Percentiles rank a stretch among this genome's conserved stretches.
These are phyloP conservation scores for Botrytis squamosa DNA, from an alignment of 2,329 filamentous ascomycete genomes.

Conservation along the genomic window DNA sequence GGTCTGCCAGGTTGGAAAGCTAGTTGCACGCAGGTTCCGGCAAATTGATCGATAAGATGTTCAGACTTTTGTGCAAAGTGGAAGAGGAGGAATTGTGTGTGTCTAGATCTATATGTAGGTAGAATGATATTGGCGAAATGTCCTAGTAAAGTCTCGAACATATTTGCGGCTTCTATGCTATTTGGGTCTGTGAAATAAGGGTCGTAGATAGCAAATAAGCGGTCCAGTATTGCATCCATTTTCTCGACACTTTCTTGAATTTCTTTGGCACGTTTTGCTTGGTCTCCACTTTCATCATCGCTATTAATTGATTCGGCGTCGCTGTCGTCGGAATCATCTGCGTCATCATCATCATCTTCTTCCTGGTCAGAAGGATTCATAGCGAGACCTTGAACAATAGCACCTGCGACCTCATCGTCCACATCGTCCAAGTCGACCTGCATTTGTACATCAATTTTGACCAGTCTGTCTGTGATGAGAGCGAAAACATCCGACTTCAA, in stretches of 20 bases:
- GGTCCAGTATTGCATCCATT: constrained; percentile 85
- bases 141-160: constrained; percentile 75
- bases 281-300: constrained; percentile 66
- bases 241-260: constrained; percentile 84
- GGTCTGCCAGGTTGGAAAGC: constrained; percentile 64
- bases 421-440: constrained; percentile 90
- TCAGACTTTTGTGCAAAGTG: constrained; percentile 87
- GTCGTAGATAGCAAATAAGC: constrained; percentile 81
- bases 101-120: constrained; percentile 85
- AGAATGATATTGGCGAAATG: constrained; percentile 88
- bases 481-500: constrained; percentile 78
- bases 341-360: constrained; percentile 52
- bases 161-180: constrained; percentile 65
- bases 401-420: constrained; percentile 81
- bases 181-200: constrained; percentile 68
- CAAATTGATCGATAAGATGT: constrained; percentile 77
- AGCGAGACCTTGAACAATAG: constrained; percentile 59
- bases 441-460: constrained; percentile 94
- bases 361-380: constrained; percentile 46
- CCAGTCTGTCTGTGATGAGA: constrained; percentile 78
- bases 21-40: constrained; percentile 71
- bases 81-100: constrained; percentile 94
- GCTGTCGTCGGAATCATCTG: constrained; percentile 54
- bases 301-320: constrained; percentile 71
- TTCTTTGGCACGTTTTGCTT: constrained; percentile 62